Evolutionary conservation across 2,329 filamentous ascomycete genomes (phyloP).

Genomic region (Drechslerella coelobrocha): DNA sequence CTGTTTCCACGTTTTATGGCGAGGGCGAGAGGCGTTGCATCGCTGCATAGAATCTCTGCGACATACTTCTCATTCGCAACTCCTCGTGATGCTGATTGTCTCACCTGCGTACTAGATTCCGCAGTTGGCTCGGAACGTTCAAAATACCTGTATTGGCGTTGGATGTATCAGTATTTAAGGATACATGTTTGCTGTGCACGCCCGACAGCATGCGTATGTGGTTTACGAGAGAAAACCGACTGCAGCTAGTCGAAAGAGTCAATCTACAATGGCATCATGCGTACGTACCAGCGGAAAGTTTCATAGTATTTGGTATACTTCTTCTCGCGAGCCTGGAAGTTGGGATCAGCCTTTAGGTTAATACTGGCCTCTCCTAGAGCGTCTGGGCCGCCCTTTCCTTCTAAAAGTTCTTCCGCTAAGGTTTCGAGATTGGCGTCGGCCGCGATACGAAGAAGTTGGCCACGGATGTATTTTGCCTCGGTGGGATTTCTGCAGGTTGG

Average conservation of each 20-base stretch:
- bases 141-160: not conserved
- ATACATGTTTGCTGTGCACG: too few species aligned
- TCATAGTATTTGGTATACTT: conserved; percentile 2
- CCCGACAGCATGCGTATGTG: too few species aligned
- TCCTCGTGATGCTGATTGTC: not conserved
- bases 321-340: conserved; percentile 8
- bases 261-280: conserved; percentile 1
- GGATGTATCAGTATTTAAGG: too few species aligned
- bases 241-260: not conserved
- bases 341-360: conserved; percentile 16
- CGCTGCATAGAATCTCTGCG: conserved; percentile 5
- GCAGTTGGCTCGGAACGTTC: not conserved
- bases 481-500: not conserved
- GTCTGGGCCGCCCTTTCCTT: not conserved
- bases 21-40: conserved; percentile 20
- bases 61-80: not conserved
- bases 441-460: conserved; percentile 29
- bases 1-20: conserved; percentile 13
- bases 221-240: too few species aligned
- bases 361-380: not conserved
- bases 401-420: not conserved
- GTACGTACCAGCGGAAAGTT: conserved; percentile 9
- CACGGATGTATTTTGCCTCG: conserved; percentile 10
- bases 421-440: conserved; percentile 10
- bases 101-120: too few species aligned